A percentile compares a stretch with the other conserved stretches of the same genome.
Conservation (phyloP, 1,284 basidiomycete species). For the Ustilago sp. region DNA sequence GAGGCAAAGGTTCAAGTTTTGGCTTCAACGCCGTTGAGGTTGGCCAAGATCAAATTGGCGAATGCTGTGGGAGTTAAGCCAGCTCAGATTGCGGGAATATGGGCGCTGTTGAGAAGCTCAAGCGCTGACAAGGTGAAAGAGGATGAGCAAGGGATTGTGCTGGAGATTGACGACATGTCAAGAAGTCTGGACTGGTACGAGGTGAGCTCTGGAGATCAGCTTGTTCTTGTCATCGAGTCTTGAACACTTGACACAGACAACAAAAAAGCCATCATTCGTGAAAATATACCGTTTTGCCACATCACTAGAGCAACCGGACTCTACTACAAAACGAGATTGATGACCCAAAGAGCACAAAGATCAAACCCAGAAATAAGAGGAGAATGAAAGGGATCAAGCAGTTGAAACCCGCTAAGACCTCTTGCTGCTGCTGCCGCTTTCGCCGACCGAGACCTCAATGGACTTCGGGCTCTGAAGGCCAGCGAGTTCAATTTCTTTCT, state of each 20-base stretch:
- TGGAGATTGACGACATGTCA: constrained; percentile 46
- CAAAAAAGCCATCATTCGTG: background rate
- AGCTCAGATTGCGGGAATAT: constrained; percentile 28
- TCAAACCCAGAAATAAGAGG: background rate
- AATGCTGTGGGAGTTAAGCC: constrained; percentile 23
- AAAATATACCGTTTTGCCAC: background rate
- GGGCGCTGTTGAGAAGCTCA: constrained; percentile 40
- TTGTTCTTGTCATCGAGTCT: constrained; percentile 23
- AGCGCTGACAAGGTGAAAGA: background rate
- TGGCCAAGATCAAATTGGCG: constrained; percentile 45
- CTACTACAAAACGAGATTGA: background rate
- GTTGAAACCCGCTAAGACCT: background rate
- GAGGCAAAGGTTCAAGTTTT: constrained; percentile 24
- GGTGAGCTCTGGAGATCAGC: constrained; percentile 24
- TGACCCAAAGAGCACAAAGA: background rate
- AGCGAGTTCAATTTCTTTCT: background rate
- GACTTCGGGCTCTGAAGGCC: background rate
- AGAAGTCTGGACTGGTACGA: constrained; percentile 52
- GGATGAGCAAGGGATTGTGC: constrained; percentile 31
- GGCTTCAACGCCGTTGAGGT: constrained; percentile 49
- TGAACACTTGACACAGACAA: background rate
- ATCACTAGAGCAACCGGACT: background rate
- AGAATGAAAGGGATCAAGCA: background rate
- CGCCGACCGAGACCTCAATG: background rate
- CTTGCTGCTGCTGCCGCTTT: no score